These are phyloP conservation scores for Leccinum insigne DNA, from an alignment of 1,284 basidiomycete species.

Conservation along the genomic window DNA sequence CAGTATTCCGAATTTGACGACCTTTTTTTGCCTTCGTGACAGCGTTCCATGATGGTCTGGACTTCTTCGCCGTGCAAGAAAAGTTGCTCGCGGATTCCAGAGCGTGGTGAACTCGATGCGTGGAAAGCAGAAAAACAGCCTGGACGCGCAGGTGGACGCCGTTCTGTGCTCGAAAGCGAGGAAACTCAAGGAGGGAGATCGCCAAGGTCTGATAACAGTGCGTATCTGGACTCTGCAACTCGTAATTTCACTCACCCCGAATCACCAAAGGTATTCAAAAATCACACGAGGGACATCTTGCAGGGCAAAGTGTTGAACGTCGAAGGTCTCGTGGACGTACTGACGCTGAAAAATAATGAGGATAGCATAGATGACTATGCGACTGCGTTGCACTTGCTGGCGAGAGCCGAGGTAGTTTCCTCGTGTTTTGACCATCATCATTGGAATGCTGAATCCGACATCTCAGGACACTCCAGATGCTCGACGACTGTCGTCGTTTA, in stretches of 20 bases:
- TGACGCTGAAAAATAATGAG: conserved; percentile 71
- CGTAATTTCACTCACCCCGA: not conserved
- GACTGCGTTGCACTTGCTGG: conserved; percentile 63
- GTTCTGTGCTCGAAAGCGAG: conserved; percentile 57
- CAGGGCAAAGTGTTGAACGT: conserved; percentile 67
- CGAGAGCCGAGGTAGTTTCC: conserved; percentile 49
- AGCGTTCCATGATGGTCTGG: conserved; percentile 75
- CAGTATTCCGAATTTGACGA: conserved; percentile 4
- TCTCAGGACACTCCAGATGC: conserved; percentile 66
- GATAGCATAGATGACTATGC: conserved; percentile 59
- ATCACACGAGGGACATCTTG: conserved; percentile 60
- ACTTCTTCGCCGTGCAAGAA: conserved; percentile 75
- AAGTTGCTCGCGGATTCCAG: conserved; percentile 58
- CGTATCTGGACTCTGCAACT: conserved; percentile 15
- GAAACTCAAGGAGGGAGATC: conserved; percentile 41
- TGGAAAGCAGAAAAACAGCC: conserved; percentile 59
- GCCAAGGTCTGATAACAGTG: conserved; percentile 46
- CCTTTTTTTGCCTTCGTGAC: not conserved
- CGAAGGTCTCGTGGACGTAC: conserved; percentile 69
- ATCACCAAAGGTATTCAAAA: conserved; percentile 58
- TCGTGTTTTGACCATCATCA: not conserved
- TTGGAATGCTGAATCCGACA: conserved; percentile 9
- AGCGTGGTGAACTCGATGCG: conserved; percentile 46
- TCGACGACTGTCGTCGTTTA: conserved; percentile 67
- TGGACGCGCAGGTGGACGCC: conserved; percentile 67